Conservation (phyloP, 2,329 filamentous ascomycete genomes). For the Phialemoniopsis sp. region DNA sequence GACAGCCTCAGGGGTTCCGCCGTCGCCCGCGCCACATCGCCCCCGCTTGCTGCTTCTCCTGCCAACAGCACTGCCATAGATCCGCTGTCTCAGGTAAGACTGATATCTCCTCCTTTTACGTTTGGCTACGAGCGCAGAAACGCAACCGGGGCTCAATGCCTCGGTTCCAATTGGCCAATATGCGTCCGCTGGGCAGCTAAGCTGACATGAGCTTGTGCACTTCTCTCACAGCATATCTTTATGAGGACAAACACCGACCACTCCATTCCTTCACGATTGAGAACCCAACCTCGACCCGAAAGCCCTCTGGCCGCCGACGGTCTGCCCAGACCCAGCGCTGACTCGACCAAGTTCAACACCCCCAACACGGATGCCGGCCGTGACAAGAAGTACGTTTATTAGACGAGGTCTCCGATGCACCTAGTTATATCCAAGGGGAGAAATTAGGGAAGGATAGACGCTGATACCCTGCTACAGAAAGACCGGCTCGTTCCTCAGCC, state of each 20-base stretch:
- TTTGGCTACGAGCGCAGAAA: too few relatives aligned
- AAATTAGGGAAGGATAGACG: too few relatives aligned
- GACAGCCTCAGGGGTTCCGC: constrained; percentile 1
- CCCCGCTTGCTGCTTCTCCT: constrained; percentile 3
- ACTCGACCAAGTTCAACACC: constrained; percentile 29
- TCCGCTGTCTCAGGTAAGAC: constrained; percentile 21
- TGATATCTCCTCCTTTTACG: background rate
- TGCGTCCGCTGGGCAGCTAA: background rate
- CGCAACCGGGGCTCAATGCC: background rate
- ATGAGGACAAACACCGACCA: constrained; percentile 63
- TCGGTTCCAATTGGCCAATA: background rate
- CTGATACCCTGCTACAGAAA: constrained; percentile 54
- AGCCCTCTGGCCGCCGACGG: constrained; percentile 37
- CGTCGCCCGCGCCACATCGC: constrained; percentile 7
- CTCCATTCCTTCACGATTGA: constrained; percentile 51
- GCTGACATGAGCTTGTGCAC: background rate
- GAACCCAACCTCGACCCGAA: constrained; percentile 46
- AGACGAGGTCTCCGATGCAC: constrained; percentile 5
- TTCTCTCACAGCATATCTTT: constrained; percentile 50
- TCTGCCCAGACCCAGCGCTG: constrained; percentile 32
- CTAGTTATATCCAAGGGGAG: too few relatives aligned
- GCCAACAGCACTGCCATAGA: constrained; percentile 15
- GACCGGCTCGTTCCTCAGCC: constrained; percentile 84
- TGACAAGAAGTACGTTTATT: constrained; percentile 62
- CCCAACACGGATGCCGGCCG: constrained; percentile 36